Conservation (phyloP, 2,329 filamentous ascomycete species). For the Scytalidium sp. region DNA sequence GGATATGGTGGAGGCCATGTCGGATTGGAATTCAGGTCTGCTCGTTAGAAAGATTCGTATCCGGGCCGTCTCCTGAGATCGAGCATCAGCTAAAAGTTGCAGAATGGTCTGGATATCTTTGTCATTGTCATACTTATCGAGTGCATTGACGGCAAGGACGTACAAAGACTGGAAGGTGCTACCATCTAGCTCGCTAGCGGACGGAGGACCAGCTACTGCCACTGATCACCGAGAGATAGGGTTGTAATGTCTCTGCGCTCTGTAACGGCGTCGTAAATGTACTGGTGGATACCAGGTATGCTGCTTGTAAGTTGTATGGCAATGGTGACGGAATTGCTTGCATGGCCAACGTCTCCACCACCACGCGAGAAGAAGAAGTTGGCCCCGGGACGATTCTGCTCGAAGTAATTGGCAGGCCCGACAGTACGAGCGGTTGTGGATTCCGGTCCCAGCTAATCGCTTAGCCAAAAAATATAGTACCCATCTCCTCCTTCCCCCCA, state of each 20-base stretch:
- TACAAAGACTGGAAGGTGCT: not conserved
- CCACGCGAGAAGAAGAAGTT: constrained; percentile 28
- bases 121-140: constrained; percentile 26
- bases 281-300: constrained; percentile 2
- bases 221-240: constrained; percentile 36
- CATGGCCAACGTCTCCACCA: constrained; percentile 21
- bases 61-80: constrained; percentile 6
- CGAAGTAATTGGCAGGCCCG: constrained; percentile 16
- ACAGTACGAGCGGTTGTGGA: constrained; percentile 29
- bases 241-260: constrained; percentile 9
- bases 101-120: constrained; percentile 16
- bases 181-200: constrained; percentile 28
- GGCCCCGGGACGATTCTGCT: constrained; percentile 19
- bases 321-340: constrained; percentile 28
- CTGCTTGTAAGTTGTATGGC: constrained; percentile 20
- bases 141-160: constrained; percentile 27
- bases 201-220: constrained; percentile 39
- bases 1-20: constrained; percentile 13
- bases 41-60: constrained; percentile 26
- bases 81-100: constrained; percentile 16
- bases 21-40: constrained; percentile 24
- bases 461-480: constrained; percentile 29
- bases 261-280: constrained; percentile 13
- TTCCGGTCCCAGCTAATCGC: constrained; percentile 30
- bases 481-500: constrained; percentile 10